phyloP scores from a whole-genome alignment of 345 rosid genomes.

The Citrus mangshanensis region DNA sequence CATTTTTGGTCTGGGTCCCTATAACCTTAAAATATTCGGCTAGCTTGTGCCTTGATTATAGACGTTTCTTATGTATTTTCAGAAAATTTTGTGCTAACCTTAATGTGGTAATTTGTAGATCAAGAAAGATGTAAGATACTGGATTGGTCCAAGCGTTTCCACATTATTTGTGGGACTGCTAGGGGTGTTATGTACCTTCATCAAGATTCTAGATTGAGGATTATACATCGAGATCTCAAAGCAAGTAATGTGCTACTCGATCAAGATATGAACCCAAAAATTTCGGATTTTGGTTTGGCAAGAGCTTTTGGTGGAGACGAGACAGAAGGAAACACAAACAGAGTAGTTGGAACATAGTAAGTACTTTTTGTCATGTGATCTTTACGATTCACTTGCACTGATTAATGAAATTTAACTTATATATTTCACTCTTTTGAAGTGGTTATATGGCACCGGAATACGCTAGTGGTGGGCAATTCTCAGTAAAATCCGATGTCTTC shows the following conservation, averaged over 20 bases:
- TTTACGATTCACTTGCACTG: no score
- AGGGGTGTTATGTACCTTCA: conserved; percentile 47
- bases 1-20: no score
- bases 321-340: no score
- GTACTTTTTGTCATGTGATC: no score
- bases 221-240: conserved; percentile 42
- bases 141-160: conserved; percentile 33
- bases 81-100: not conserved
- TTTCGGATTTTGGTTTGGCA: conserved; percentile 54
- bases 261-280: conserved; percentile 40
- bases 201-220: conserved; percentile 42
- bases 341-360: no score
- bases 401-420: no score
- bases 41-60: not conserved
- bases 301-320: conserved; percentile 18
- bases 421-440: no score
- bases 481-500: conserved; percentile 41
- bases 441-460: no score
- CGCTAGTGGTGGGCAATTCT: not conserved
- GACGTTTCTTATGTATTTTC: no score
- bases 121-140: conserved; percentile 2
- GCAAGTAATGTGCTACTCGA: conserved; percentile 40
- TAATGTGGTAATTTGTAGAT: not conserved
- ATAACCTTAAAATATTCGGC: conserved; percentile 14
- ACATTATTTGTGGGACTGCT: conserved; percentile 29